Percentiles rank a stretch among this genome's conserved stretches.
These are phyloP conservation scores for Gossypium gossypioides DNA, from an alignment of 441 rosid species.

Conservation along the genomic window DNA sequence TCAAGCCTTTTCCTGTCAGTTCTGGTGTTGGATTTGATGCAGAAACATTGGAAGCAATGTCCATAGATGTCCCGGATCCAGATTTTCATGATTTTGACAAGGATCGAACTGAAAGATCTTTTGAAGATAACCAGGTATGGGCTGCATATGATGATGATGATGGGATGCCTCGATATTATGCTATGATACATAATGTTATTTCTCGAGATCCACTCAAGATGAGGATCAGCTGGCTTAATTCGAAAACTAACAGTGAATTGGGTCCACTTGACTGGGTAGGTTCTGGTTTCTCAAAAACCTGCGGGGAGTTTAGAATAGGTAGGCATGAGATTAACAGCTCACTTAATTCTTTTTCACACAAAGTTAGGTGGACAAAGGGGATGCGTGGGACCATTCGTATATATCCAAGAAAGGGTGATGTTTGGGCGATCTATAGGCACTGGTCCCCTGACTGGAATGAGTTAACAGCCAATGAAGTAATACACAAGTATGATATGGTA, in stretches of 20 bases:
- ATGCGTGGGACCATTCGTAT: conserved; percentile 30
- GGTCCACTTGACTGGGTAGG: conserved; percentile 47
- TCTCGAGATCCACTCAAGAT: conserved; percentile 45
- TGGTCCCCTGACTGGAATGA: conserved; percentile 62
- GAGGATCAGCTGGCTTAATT: conserved; percentile 37
- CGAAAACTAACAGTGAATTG: conserved; percentile 34
- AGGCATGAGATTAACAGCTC: conserved; percentile 32
- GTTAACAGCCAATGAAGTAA: conserved; percentile 27
- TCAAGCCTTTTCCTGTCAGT: conserved; percentile 19
- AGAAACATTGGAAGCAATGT: conserved; percentile 31
- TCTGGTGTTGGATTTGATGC: conserved; percentile 20
- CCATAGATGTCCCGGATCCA: conserved; percentile 56
- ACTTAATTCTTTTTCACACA: conserved; percentile 50
- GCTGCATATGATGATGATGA: conserved; percentile 47
- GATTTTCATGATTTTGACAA: conserved; percentile 59
- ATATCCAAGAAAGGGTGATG: conserved; percentile 53
- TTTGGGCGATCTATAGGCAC: conserved; percentile 53
- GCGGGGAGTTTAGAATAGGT: conserved; percentile 51
- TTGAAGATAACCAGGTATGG: conserved; percentile 41
- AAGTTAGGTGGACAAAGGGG: conserved; percentile 36
- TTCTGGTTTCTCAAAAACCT: conserved; percentile 45
- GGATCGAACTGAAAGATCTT: conserved; percentile 41
- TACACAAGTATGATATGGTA: conserved; percentile 42
- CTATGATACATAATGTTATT: conserved; percentile 38
- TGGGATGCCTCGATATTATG: conserved; percentile 55